These are phyloP conservation scores for Plasmodium ovale DNA, from an alignment of 169 alveolate genomes.

Conservation along the genomic window DNA sequence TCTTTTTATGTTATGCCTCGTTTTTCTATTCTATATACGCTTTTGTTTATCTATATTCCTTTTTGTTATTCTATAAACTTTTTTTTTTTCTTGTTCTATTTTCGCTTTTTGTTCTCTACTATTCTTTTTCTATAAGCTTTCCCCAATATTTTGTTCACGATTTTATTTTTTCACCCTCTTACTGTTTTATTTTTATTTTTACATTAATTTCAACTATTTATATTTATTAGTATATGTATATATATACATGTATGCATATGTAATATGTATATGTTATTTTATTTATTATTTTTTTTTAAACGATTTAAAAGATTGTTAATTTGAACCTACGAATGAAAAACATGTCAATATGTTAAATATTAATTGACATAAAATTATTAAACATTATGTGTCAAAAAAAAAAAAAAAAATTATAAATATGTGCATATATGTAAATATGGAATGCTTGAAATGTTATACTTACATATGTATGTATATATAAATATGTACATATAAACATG, in stretches of 20 bases:
- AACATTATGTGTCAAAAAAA: constrained; percentile 37
- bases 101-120: no score
- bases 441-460: neutral
- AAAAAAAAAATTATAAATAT: constrained; percentile 21
- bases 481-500: constrained; percentile 18
- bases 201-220: neutral
- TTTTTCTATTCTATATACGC: no score
- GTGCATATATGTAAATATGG: constrained; percentile 9
- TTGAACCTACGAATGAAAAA: constrained; percentile 16
- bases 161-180: neutral
- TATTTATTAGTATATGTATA: constrained; percentile 4
- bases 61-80: no score
- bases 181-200: neutral
- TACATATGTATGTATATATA: neutral
- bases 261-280: no score
- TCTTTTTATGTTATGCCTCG: neutral
- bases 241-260: no score
- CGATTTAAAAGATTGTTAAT: constrained; percentile 27
- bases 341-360: constrained; percentile 20
- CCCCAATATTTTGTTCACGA: no score
- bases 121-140: no score
- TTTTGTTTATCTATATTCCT: no score
- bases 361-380: constrained; percentile 25
- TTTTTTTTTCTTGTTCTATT: no score
- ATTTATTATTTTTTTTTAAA: constrained; percentile 19